A percentile compares a stretch with the other conserved stretches of the same genome.
Conservation (phyloP, 176 grass and related monocot species). For the Otatea glauca region DNA sequence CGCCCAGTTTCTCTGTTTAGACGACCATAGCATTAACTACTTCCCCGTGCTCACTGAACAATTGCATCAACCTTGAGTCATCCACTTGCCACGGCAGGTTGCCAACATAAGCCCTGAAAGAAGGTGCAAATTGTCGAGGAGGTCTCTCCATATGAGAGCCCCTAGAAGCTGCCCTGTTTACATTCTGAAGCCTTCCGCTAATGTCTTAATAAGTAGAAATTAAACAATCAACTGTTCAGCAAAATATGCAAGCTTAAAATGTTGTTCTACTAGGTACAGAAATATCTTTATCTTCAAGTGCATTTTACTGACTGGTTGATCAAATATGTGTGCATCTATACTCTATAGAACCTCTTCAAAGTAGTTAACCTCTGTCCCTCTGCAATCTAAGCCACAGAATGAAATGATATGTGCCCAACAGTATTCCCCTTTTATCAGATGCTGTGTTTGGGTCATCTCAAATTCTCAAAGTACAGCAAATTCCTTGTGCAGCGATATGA, state of each 20-base stretch:
- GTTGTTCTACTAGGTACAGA: background rate
- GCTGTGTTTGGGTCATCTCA: background rate
- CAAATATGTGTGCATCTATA: background rate
- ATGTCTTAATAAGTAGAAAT: constrained; percentile 61
- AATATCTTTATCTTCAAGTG: background rate
- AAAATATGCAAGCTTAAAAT: background rate
- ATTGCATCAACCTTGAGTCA: too few relatives aligned
- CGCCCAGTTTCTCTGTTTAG: too few relatives aligned
- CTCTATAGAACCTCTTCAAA: too few relatives aligned
- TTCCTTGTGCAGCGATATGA: background rate
- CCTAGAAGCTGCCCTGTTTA: constrained; percentile 86
- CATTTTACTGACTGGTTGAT: background rate
- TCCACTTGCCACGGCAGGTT: constrained; percentile 96
- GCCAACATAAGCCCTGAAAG: constrained; percentile 85
- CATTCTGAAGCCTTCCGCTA: constrained; percentile 67
- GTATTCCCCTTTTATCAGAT: constrained; percentile 27
- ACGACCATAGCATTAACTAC: constrained; percentile 67
- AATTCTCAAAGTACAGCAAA: background rate
- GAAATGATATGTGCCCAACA: too few relatives aligned
- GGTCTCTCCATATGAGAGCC: constrained; percentile 71
- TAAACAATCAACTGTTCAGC: background rate
- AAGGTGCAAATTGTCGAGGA: constrained; percentile 49
- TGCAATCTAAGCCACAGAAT: too few relatives aligned
- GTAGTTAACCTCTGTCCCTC: too few relatives aligned
- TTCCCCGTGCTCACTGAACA: constrained; percentile 81